phyloP scores from a whole-genome alignment of 2,329 filamentous ascomycete species.

The Paraphoma chrysanthemicola region DNA sequence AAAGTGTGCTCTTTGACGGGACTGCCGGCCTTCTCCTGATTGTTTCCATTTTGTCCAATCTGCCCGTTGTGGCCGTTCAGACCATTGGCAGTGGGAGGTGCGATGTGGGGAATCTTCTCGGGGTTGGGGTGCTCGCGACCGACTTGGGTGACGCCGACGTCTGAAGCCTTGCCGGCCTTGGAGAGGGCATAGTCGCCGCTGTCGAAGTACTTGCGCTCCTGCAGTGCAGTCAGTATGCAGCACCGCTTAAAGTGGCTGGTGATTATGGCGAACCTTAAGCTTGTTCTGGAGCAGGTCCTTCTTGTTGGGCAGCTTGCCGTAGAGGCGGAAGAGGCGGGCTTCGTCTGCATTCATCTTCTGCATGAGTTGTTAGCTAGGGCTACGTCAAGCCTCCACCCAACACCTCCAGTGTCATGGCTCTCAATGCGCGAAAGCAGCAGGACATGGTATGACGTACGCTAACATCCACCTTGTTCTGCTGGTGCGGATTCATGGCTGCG shows the following conservation, averaged over 20 bases:
- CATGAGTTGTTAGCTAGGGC: slow-evolving; percentile 25
- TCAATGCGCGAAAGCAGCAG: slow-evolving; percentile 10
- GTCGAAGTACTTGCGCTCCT: slow-evolving; percentile 97
- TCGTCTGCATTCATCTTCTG: slow-evolving; percentile 93
- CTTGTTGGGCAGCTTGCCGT: slow-evolving; percentile 96
- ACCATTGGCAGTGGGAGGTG: slow-evolving; percentile 64
- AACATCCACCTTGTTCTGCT: slow-evolving; percentile 98
- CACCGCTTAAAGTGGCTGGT: background rate
- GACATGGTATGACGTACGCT: slow-evolving; percentile 69
- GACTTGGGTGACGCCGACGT: slow-evolving; percentile 90
- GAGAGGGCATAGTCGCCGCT: slow-evolving; percentile 95
- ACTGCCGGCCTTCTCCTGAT: slow-evolving; percentile 66
- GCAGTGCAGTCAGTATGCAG: slow-evolving; percentile 8
- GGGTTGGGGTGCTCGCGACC: slow-evolving; percentile 94
- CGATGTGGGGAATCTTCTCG: slow-evolving; percentile 92
- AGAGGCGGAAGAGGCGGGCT: slow-evolving; percentile 94
- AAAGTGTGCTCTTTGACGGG: slow-evolving; percentile 92
- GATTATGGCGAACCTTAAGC: slow-evolving; percentile 70
- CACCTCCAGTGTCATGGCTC: slow-evolving; percentile 7
- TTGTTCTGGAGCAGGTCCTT: slow-evolving; percentile 98
- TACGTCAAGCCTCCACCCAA: background rate
- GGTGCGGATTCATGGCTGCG: slow-evolving; percentile 83
- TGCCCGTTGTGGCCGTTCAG: slow-evolving; percentile 37
- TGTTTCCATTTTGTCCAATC: slow-evolving; percentile 15
- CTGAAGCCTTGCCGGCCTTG: slow-evolving; percentile 95